Percentiles rank a stretch among this genome's conserved stretches.
Evolutionary conservation across 2,329 filamentous ascomycete genomes (phyloP).

Genomic region (Cladosporium colombiae): DNA sequence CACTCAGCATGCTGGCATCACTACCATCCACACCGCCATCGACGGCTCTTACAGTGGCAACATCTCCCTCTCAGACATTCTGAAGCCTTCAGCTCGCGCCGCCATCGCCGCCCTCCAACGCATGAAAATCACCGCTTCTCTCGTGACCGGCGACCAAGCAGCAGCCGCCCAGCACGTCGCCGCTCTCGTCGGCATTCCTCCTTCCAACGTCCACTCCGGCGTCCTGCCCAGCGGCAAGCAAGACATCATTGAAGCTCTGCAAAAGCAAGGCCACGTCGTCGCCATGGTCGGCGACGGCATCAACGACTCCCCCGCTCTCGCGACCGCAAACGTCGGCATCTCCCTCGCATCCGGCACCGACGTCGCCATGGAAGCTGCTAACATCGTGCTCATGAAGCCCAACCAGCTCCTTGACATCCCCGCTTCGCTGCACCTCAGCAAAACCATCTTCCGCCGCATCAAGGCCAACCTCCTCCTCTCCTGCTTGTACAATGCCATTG

Average conservation of each 20-base stretch:
- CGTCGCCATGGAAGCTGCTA: conserved; percentile 95
- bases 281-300: conserved; percentile 99
- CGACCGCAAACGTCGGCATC: conserved; percentile 89
- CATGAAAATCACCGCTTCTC: conserved; percentile 83
- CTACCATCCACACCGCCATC: conserved; percentile 88
- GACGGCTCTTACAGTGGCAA: conserved; percentile 78
- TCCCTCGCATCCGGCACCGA: conserved; percentile 91
- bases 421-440: conserved; percentile 76
- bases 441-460: conserved; percentile 86
- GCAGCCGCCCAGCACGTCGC: conserved; percentile 84
- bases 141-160: conserved; percentile 90
- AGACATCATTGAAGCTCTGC: conserved; percentile 74
- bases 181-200: conserved; percentile 74
- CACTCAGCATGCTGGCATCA: conserved; percentile 67
- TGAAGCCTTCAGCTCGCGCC: conserved; percentile 83
- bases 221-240: conserved; percentile 91
- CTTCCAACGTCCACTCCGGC: conserved; percentile 77
- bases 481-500: conserved; percentile 87
- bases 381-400: conserved; percentile 92
- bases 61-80: conserved; percentile 81
- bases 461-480: conserved; percentile 92
- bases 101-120: conserved; percentile 77
- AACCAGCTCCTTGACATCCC: conserved; percentile 93
- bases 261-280: conserved; percentile 72
- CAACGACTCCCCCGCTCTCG: conserved; percentile 94